Conservation (phyloP, 2,329 filamentous ascomycete genomes). For the Plectosphaerella cucumerina region DNA sequence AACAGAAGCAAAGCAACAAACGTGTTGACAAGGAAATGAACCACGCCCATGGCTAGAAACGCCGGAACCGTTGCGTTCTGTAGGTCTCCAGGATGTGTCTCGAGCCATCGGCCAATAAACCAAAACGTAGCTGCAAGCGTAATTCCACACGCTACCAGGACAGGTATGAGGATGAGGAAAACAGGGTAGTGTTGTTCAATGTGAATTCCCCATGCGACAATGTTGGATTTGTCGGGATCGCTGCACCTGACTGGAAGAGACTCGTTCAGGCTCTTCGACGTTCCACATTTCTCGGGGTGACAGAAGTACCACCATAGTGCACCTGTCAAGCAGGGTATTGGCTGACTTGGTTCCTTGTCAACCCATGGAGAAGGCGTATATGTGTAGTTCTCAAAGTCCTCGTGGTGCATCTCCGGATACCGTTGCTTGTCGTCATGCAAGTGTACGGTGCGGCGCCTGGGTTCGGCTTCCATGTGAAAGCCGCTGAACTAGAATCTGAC, state of each 20-base stretch:
- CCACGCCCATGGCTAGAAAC: not conserved
- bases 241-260: not conserved
- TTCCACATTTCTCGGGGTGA: not conserved
- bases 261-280: not conserved
- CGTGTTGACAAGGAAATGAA: too few species aligned
- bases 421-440: not conserved
- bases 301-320: not conserved
- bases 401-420: not conserved
- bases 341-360: not conserved
- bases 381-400: not conserved
- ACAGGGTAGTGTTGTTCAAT: not conserved
- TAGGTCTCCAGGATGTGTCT: not conserved
- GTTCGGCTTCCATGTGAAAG: not conserved
- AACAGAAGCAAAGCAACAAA: too few species aligned
- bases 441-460: not conserved
- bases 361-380: not conserved
- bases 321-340: not conserved
- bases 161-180: not conserved
- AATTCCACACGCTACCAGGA: not conserved
- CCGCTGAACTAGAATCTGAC: not conserved
- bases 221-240: not conserved
- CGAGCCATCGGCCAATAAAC: not conserved
- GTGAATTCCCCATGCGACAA: not conserved
- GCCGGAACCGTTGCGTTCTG: not conserved
- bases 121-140: not conserved